Evolutionary conservation across 2,329 filamentous ascomycete genomes (phyloP).

Genomic region (Cladosporium colombiae): DNA sequence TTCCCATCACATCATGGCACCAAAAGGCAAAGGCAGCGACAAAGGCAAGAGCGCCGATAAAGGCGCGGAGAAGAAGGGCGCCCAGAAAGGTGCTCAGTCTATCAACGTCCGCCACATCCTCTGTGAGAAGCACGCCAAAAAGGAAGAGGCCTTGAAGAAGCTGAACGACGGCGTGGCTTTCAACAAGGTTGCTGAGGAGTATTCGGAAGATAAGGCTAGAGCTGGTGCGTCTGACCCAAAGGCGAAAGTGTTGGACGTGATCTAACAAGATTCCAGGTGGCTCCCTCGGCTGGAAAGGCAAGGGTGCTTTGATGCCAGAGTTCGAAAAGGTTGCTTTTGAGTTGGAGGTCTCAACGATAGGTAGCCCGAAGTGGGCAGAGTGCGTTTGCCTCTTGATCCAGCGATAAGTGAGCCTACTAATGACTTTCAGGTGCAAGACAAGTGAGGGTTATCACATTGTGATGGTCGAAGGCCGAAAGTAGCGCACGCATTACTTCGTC

Average conservation of each 20-base stretch:
- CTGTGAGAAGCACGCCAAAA: conserved; percentile 76
- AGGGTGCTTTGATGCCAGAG: conserved; percentile 64
- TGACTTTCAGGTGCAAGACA: conserved; percentile 58
- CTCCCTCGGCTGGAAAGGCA: conserved; percentile 70
- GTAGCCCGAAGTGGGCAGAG: conserved; percentile 66
- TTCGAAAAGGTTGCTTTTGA: conserved; percentile 74
- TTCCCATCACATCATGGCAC: conserved; percentile 32
- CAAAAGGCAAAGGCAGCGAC: conserved; percentile 38
- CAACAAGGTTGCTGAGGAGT: conserved; percentile 71
- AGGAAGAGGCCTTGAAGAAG: conserved; percentile 72
- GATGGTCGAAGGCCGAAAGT: conserved; percentile 71
- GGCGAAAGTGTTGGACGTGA: not conserved
- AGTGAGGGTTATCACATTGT: conserved; percentile 77
- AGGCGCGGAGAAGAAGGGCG: conserved; percentile 30
- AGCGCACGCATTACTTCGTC: conserved; percentile 3
- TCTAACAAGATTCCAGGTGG: conserved; percentile 54
- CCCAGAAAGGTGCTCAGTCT: conserved; percentile 61
- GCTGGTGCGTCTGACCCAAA: conserved; percentile 45
- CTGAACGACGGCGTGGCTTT: conserved; percentile 68
- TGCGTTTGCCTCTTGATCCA: not conserved
- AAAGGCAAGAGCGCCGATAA: conserved; percentile 33
- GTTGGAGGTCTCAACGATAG: conserved; percentile 65
- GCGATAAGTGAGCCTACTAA: not conserved
- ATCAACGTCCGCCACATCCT: conserved; percentile 77
- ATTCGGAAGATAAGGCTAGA: conserved; percentile 75